Base-by-base conservation (phyloP, 2,329 filamentous ascomycete species). In the Sporothrix globosa region DNA sequence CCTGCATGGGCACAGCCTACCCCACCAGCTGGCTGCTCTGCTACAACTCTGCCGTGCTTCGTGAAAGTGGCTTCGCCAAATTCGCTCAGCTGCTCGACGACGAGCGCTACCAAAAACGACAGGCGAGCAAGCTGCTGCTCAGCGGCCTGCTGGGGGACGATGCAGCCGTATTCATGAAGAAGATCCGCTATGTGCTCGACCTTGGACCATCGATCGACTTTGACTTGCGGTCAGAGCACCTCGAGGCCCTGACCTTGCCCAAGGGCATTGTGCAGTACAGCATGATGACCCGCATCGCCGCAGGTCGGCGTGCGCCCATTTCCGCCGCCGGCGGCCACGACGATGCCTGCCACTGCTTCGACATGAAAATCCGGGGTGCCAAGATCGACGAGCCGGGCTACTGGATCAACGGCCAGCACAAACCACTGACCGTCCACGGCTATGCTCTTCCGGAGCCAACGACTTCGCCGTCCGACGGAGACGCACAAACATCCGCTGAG, bases 261-360 rank as follows among this genome's bases (percentile, higher is more conserved):
- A 70, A 69, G 39, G 74, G 74, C 48, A 67, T 75, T 21, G 65
- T 74, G 14, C 74, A 68, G 10, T 75, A 73, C 71, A 70, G 66
- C 60, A 48, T 63, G 27, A 60, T 73, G 70, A 50, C 63, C 30
- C 30, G 50, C 5, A 17, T 65, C 58, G 19, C 44, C 2, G 0
- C 6, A 4, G 21, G 1, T 4, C 13, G 13, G 1, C 48, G 54
- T 2, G 67, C 53, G 19, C 70, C 73, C 6, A 27, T 52, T 13
- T 74, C 72, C 58, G 73, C 79, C 19, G 80, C 81, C n/a, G 73
- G 68, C n/a, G 81, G 81, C 11, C 81, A 83, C 63, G 81, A 83
- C 69, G 81, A 83, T 66, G 73, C 81, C 53, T 83, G 81, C 69
- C 65, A 56, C 30, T 82, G 81, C 69, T 71, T 73, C 34, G n/a